These are phyloP conservation scores for Fusarium mundagurra DNA, from an alignment of 2,329 filamentous ascomycete genomes.

Conservation along the genomic window DNA sequence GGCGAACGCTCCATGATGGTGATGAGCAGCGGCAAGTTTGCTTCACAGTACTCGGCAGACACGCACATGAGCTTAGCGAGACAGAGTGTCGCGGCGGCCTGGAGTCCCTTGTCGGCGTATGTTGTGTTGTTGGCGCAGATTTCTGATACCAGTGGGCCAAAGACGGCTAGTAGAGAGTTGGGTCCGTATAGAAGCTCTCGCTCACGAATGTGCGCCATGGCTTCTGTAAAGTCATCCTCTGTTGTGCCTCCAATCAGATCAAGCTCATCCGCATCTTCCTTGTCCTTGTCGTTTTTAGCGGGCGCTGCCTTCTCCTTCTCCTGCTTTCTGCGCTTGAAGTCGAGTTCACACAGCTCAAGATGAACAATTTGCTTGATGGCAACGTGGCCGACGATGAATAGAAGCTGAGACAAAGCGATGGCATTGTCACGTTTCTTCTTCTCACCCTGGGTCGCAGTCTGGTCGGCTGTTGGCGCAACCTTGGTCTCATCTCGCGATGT, in stretches of 20 bases:
- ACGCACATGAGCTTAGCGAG: conserved; percentile 99
- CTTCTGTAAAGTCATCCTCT: conserved; percentile 91
- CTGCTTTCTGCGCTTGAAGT: conserved; percentile 96
- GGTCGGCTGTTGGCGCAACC: conserved; percentile 44
- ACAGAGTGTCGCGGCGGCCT: conserved; percentile 92
- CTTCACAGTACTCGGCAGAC: conserved; percentile 94
- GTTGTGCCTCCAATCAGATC: conserved; percentile 97
- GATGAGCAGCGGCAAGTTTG: conserved; percentile 90
- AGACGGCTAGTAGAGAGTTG: conserved; percentile 85
- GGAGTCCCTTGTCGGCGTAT: conserved; percentile 88
- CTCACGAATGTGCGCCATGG: conserved; percentile 84
- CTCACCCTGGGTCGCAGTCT: conserved; percentile 49
- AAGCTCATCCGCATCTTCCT: conserved; percentile 83
- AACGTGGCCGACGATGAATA: conserved; percentile 95
- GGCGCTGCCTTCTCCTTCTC: conserved; percentile 78
- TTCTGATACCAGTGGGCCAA: conserved; percentile 90
- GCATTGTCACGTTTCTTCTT: conserved; percentile 72
- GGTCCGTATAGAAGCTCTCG: conserved; percentile 84
- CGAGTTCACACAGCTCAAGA: conserved; percentile 94
- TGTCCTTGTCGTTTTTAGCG: conserved; percentile 60
- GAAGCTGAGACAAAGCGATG: conserved; percentile 83
- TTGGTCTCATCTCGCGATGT: conserved; percentile 57
- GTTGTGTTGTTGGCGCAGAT: conserved; percentile 95
- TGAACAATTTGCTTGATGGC: conserved; percentile 99
- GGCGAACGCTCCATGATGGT: conserved; percentile 96